Percentiles rank a stretch among this genome's conserved stretches.
Evolutionary conservation across 768 basidiomycete species (phyloP).

Genomic region (Leccinum rimulosum): DNA sequence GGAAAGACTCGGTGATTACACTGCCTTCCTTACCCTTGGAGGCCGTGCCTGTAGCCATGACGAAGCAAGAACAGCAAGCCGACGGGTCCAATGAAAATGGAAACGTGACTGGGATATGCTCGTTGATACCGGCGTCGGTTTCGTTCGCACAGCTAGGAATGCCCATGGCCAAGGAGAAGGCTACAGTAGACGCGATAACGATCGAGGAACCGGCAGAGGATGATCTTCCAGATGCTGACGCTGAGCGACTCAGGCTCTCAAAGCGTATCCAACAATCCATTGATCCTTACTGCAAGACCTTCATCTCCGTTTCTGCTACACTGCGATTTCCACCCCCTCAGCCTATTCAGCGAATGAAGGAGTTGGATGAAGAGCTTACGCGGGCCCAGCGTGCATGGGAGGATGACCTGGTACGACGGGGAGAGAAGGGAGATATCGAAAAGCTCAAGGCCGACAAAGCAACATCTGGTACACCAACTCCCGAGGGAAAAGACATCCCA

Average conservation of each 20-base stretch:
- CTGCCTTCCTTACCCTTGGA: constrained; percentile 63
- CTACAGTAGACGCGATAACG: constrained; percentile 5
- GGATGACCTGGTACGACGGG: constrained; percentile 77
- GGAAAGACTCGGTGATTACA: constrained; percentile 85
- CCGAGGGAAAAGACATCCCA: constrained; percentile 21
- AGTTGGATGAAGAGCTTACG: constrained; percentile 76
- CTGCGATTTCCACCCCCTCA: constrained; percentile 91
- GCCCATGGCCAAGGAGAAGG: constrained; percentile 18
- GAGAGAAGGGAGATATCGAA: constrained; percentile 50
- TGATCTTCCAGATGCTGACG: constrained; percentile 67
- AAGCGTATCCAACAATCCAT: constrained; percentile 77
- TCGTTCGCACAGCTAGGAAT: constrained; percentile 24
- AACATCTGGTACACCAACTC: constrained; percentile 29
- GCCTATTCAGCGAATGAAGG: constrained; percentile 83
- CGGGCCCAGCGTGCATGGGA: constrained; percentile 77
- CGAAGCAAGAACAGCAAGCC: constrained; percentile 26
- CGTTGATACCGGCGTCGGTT: constrained; percentile 21
- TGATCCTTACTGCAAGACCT: constrained; percentile 80
- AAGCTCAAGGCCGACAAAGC: constrained; percentile 17
- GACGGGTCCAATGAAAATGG: constrained; percentile 24
- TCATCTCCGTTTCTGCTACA: constrained; percentile 92
- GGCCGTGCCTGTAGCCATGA: constrained; percentile 51
- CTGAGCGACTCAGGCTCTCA: constrained; percentile 65
- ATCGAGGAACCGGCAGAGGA: constrained; percentile 37
- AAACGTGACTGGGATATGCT: constrained; percentile 11